Evolutionary conservation across 805 yeast genomes (phyloP).

Genomic region (Hanseniaspora lachancei): DNA sequence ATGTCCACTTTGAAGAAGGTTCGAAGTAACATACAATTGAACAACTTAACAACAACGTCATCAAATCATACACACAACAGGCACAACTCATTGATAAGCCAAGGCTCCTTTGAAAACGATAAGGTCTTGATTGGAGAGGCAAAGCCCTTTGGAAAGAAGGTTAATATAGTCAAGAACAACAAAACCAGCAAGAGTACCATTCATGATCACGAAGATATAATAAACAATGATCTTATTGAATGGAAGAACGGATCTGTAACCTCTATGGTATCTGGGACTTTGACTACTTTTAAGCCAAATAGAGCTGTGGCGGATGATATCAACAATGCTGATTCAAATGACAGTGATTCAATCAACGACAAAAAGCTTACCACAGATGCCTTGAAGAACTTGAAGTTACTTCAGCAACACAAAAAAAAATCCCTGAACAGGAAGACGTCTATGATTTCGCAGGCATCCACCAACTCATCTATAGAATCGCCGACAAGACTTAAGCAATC

Average conservation of each 20-base stretch:
- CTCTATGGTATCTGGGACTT: slow-evolving; percentile 13
- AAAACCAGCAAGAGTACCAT: not conserved
- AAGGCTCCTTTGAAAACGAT: slow-evolving; percentile 5
- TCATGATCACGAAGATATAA: not conserved
- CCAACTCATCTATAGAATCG: slow-evolving; percentile 5
- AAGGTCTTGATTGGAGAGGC: slow-evolving; percentile 12
- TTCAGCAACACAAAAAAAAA: slow-evolving; percentile 16
- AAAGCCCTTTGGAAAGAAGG: slow-evolving; percentile 10
- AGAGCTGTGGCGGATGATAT: slow-evolving; percentile 20
- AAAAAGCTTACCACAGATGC: slow-evolving; percentile 31
- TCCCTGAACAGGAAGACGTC: slow-evolving; percentile 2
- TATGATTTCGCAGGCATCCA: slow-evolving; percentile 5
- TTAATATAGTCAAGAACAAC: not conserved
- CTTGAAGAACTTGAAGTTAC: slow-evolving; percentile 26
- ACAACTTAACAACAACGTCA: slow-evolving; percentile 14
- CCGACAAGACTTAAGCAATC: slow-evolving; percentile 10
- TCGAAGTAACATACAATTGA: slow-evolving; percentile 6
- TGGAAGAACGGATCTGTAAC: slow-evolving; percentile 14
- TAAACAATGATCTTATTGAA: slow-evolving; percentile 13
- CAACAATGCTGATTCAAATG: slow-evolving; percentile 20
- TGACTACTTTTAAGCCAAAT: slow-evolving; percentile 12
- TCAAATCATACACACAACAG: slow-evolving; percentile 2
- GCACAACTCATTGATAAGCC: slow-evolving; percentile 2
- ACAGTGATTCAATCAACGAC: slow-evolving; percentile 18
- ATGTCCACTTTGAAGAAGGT: slow-evolving; percentile 24